Conservation (phyloP, 2,329 filamentous ascomycete genomes). For the Falciphora oryzae region DNA sequence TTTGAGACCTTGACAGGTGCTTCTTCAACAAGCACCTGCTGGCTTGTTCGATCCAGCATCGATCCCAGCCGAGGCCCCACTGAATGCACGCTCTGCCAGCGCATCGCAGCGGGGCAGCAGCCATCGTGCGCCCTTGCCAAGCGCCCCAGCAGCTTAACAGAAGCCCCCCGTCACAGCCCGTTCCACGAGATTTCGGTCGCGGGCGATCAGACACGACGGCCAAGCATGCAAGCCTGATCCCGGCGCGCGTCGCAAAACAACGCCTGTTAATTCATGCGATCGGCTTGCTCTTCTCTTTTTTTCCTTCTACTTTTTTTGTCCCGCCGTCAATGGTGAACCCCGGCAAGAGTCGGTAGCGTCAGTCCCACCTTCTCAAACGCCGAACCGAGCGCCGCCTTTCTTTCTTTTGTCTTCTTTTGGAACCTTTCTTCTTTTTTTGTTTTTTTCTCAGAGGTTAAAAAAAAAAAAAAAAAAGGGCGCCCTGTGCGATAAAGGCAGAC, state of each 20-base stretch:
- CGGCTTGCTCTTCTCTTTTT: background rate
- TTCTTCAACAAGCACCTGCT: too few relatives aligned
- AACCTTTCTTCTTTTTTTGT: background rate
- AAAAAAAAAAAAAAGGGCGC: background rate
- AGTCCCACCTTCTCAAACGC: background rate
- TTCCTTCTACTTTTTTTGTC: background rate
- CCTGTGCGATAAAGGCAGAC: background rate
- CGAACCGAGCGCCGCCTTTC: background rate
- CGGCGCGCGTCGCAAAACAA: too few relatives aligned
- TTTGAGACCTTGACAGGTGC: too few relatives aligned
- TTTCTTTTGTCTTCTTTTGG: background rate
- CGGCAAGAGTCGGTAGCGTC: too few relatives aligned
- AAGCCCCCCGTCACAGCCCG: constrained; percentile 15
- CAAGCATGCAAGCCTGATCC: background rate
- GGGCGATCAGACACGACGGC: constrained; percentile 18
- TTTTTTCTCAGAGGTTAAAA: background rate
- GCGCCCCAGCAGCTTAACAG: too few relatives aligned
- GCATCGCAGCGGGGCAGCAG: background rate
- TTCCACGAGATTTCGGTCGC: constrained; percentile 22
- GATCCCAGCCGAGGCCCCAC: too few relatives aligned
- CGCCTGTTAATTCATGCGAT: constrained; percentile 3
- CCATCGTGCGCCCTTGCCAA: background rate
- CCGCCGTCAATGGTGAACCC: too few relatives aligned
- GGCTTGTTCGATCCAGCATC: too few relatives aligned
- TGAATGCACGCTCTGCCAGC: too few relatives aligned